Evolutionary conservation across 2,329 filamentous ascomycete species (phyloP), one percentile per base, ranked within the genome.

Genomic region (Drechslera avenae): DNA sequence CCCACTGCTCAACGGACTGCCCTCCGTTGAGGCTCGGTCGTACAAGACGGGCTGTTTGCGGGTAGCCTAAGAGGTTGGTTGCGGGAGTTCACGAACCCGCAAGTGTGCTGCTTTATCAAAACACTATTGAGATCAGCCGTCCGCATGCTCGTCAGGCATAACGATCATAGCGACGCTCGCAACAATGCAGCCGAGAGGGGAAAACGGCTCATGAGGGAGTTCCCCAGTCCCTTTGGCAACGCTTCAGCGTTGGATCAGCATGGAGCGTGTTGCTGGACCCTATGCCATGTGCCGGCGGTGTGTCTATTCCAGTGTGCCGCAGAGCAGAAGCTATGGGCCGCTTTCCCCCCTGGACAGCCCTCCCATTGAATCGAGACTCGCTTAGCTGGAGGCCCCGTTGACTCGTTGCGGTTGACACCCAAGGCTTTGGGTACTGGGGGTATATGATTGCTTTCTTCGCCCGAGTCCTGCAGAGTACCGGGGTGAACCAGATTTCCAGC

Each of bases 401-500:
- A 51, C 51, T 50, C 14, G 36, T 12, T 32, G 6, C 26, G 34
- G 14, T 28, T 21, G 50, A 32, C 23, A 51, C 44, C 45, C 57
- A 54, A 41, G 28, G 32, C 45, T 50, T 28, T 50, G 46, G 51
- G 43, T 41, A 41, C 31, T 23, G 28, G 32, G 18, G 33, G 39
- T 58, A 58, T 57, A 62, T 60, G 50, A 57, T 54, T 39, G 53
- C 60, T 37, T 42, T 26, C 33, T 37, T 50, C 45, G 50, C 52
- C 47, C 40, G 23, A 9, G 52, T 50, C 50, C 39, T 23, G 36
- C 21, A 23, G 34, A 52, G 51, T 40, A 45, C 43, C 49, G 52
- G 21, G 59, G 53, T 59, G 52, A 59, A 59, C 52, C 52, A 54
- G 44, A 42, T 47, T 57, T 57, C 45, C 52, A 56, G 50, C 13